Evolutionary conservation across 2,329 filamentous ascomycete species (phyloP), one percentile per base, ranked within the genome.

Genomic region (Lasiodiplodia sp.): DNA sequence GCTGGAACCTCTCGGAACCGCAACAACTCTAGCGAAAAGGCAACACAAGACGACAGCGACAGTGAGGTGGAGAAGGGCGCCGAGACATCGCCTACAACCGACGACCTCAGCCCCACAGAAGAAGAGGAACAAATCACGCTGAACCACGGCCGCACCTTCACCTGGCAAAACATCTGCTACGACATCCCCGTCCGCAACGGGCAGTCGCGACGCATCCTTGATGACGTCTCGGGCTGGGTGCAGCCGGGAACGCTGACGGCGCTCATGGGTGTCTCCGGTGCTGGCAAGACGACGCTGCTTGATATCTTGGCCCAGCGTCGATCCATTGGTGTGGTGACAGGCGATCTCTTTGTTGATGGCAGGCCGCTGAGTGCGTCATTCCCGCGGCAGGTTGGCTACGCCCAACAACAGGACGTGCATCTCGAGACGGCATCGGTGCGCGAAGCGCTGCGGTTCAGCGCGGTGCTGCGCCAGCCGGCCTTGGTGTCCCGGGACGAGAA

Each of bases 341-440:
- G 94, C 66, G 91, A 95, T 73, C 96, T 97, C 91, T 81, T 93
- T 18, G 90, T 94, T 8, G 91, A 94, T 72, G 92, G 92, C 1
- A 85, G 84, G 47, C 89, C 88, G 34, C 88, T 92, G 55, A 92
- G 96, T 72, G 86, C 86, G 53, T 93, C 91, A 0, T 97, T 97
- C 86, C 93, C 96, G 79, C 91, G 94, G 72, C 95, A 94, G 82
- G 96, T 93, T 0, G 94, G 94, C 62, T 97, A 97, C 73, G 94
- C 94, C 47, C 93, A 97, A 76, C 94, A 97, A 78, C 93, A 97
- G 78, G 75, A 73, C 74, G 67, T 80, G 2, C 79, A 81, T 69
- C 74, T 81, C 10, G 75, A 77, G 66, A 79, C 77, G 21, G 72
- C 76, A 2, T 79, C 78, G 10, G 78, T 80, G 2, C 76, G 78